A percentile compares a stretch with the other conserved stretches of the same genome.
Conservation (phyloP, 192 early-diverging fungal species). For the Backusella westeae region DNA sequence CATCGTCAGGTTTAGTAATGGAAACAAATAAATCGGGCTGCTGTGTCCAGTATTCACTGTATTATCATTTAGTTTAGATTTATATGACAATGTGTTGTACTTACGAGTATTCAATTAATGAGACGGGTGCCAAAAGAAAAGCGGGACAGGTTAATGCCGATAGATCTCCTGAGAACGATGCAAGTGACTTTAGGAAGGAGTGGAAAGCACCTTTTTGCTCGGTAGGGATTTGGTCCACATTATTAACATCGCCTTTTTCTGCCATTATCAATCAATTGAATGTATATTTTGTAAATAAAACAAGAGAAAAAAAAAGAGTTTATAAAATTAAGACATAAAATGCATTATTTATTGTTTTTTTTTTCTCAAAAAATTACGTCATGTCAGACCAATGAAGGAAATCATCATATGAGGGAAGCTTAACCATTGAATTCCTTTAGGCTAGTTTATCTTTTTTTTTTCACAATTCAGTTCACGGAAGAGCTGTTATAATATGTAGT, state of each 20-base stretch:
- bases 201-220: conserved; percentile 60
- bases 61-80: neutral
- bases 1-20: conserved; percentile 54
- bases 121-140: conserved; percentile 69
- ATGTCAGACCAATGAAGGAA: neutral
- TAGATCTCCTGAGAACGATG: conserved; percentile 74
- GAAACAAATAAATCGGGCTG: conserved; percentile 61
- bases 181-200: conserved; percentile 59
- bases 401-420: neutral
- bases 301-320: too few species aligned
- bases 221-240: conserved; percentile 42
- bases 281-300: too few species aligned
- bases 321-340: too few species aligned
- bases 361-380: neutral
- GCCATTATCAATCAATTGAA: neutral
- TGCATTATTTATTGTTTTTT: too few species aligned
- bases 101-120: conserved; percentile 72
- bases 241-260: conserved; percentile 17
- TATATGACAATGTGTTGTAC: neutral
- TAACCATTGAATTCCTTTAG: neutral
- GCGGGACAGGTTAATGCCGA: conserved; percentile 73
- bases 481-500: neutral
- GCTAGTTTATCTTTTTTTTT: neutral
- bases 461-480: neutral
- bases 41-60: conserved; percentile 54